Percentiles rank a stretch among this genome's conserved stretches.
phyloP scores from a whole-genome alignment of 352 stramenopile genomes.

The Blastocystis sp. region DNA sequence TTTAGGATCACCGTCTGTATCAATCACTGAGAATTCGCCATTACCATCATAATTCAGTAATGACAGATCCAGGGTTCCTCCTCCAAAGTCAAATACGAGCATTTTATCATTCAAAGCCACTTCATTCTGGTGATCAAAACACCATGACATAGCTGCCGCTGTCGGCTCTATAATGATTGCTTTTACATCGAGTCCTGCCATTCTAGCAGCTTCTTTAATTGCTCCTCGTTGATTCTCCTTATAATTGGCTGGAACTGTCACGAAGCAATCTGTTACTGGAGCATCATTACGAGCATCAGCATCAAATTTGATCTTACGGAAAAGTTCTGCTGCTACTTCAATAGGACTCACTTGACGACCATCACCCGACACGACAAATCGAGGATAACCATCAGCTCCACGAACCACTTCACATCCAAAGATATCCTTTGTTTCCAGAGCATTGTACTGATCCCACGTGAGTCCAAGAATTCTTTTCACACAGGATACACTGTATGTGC shows the following conservation, averaged over 20 bases:
- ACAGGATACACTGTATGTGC: neutral
- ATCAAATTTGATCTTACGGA: neutral
- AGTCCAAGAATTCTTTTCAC: slow-evolving; percentile 21
- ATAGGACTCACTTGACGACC: neutral
- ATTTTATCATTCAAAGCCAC: neutral
- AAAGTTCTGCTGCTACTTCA: slow-evolving; percentile 13
- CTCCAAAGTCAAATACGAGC: slow-evolving; percentile 37
- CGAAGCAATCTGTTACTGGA: neutral
- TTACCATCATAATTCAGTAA: neutral
- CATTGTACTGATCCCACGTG: neutral
- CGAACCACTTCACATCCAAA: slow-evolving; percentile 29
- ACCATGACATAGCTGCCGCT: slow-evolving; percentile 23
- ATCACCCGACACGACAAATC: slow-evolving; percentile 7
- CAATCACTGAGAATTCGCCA: neutral
- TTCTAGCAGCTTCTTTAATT: neutral
- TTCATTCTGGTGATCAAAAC: neutral
- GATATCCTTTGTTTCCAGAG: neutral
- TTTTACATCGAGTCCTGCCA: neutral
- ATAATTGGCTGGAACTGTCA: slow-evolving; percentile 32
- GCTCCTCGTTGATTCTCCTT: neutral
- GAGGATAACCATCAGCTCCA: slow-evolving; percentile 37
- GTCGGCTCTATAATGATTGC: neutral
- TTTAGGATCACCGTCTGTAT: slow-evolving; percentile 64
- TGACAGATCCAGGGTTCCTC: neutral
- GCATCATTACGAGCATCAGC: neutral